Percentiles rank a stretch among this genome's conserved stretches.
phyloP scores from a whole-genome alignment of 352 stramenopile genomes.

The Phytophthora meadii region DNA sequence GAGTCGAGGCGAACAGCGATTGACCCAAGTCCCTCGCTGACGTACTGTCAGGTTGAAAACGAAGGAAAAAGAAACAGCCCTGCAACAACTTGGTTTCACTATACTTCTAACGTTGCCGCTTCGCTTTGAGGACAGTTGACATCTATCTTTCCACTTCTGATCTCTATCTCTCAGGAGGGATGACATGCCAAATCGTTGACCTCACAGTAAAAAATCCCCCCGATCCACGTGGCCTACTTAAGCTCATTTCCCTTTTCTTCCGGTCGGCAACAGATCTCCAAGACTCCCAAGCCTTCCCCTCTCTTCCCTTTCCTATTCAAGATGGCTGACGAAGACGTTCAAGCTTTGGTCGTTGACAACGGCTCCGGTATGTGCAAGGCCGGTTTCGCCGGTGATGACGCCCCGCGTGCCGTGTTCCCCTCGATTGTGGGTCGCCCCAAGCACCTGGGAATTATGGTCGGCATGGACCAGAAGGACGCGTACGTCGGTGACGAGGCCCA shows the following conservation, averaged over 20 bases:
- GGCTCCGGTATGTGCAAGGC: slow-evolving; percentile 72
- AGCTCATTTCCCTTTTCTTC: slow-evolving; percentile 44
- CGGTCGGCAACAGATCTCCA: slow-evolving; percentile 30
- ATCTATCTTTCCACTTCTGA: not conserved
- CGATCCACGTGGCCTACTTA: slow-evolving; percentile 21
- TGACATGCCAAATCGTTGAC: slow-evolving; percentile 13
- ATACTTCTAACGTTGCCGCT: slow-evolving; percentile 7
- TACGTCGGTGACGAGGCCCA: slow-evolving; percentile 95
- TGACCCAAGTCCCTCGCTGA: slow-evolving; percentile 10
- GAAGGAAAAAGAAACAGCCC: slow-evolving; percentile 22
- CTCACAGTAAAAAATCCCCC: slow-evolving; percentile 8
- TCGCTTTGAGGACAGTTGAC: slow-evolving; percentile 19
- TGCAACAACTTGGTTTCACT: slow-evolving; percentile 31
- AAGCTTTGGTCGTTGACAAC: slow-evolving; percentile 58
- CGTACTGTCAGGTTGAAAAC: slow-evolving; percentile 28
- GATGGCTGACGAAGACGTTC: slow-evolving; percentile 68
- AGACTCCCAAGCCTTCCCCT: slow-evolving; percentile 13
- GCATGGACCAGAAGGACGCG: slow-evolving; percentile 96
- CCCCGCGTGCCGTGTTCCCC: slow-evolving; percentile 73
- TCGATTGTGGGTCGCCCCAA: slow-evolving; percentile 90
- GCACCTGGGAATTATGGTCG: slow-evolving; percentile 97
- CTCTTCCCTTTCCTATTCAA: slow-evolving; percentile 17
- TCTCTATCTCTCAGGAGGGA: slow-evolving; percentile 13
- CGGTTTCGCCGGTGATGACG: slow-evolving; percentile 77
- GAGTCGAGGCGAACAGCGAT: slow-evolving; percentile 2